phyloP scores from a whole-genome alignment of 2,329 filamentous ascomycete species.

The Thermothelomyces thermophilus region DNA sequence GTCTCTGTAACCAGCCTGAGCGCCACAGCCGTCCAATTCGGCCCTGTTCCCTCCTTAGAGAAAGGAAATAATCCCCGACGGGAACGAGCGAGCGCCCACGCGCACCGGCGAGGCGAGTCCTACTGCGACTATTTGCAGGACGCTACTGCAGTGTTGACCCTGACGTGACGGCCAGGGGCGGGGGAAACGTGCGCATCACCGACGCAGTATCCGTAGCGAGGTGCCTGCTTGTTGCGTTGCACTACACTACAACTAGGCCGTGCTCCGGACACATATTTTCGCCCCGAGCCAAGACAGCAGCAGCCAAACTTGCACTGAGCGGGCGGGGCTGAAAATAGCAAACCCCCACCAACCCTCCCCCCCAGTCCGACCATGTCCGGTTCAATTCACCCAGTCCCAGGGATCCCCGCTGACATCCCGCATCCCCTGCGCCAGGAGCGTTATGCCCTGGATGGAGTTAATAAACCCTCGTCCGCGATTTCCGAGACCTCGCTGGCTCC shows the following conservation, averaged over 20 bases:
- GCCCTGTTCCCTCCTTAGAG: background rate
- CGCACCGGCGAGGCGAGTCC: background rate
- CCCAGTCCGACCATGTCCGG: conserved; percentile 24
- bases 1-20: conserved; percentile 6
- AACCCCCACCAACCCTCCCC: background rate
- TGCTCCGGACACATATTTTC: no score
- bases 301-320: conserved; percentile 1
- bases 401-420: conserved; percentile 23
- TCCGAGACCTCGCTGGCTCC: conserved; percentile 25
- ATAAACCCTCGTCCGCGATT: conserved; percentile 24
- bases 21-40: background rate
- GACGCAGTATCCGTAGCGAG: no score
- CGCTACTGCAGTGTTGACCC: background rate
- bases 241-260: no score
- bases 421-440: conserved; percentile 14
- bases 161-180: background rate
- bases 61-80: background rate
- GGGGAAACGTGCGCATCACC: no score
- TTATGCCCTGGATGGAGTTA: conserved; percentile 24
- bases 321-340: conserved; percentile 17
- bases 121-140: background rate
- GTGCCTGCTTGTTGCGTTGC: no score
- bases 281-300: no score
- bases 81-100: background rate
- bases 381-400: conserved; percentile 47